Conservation (phyloP, 176 grass and related monocot species). For the Oryza glaberrima region DNA sequence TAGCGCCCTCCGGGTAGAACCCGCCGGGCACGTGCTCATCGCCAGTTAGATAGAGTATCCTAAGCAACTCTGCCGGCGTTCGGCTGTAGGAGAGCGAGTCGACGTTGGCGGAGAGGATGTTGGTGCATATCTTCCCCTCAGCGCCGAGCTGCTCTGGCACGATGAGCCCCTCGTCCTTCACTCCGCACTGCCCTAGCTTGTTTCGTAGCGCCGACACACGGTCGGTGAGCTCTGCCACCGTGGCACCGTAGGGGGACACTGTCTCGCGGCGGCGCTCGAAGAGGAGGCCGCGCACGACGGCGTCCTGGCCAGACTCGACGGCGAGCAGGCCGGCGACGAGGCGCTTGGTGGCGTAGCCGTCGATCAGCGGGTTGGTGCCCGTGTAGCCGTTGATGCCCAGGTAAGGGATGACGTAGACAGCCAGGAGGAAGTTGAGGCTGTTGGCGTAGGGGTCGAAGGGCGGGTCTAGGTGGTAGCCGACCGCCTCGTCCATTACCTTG, state of each 20-base stretch:
- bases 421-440: conserved; percentile 69
- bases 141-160: conserved; percentile 61
- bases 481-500: conserved; percentile 61
- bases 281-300: conserved; percentile 52
- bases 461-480: conserved; percentile 60
- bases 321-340: conserved; percentile 57
- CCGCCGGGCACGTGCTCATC: conserved; percentile 56
- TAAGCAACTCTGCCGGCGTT: conserved; percentile 64
- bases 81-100: conserved; percentile 70
- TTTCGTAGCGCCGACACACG: conserved; percentile 61
- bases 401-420: conserved; percentile 69
- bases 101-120: conserved; percentile 61
- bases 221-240: conserved; percentile 75
- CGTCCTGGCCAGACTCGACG: conserved; percentile 71
- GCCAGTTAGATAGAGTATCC: conserved; percentile 65
- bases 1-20: conserved; percentile 58
- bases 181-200: conserved; percentile 58
- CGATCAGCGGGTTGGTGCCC: conserved; percentile 61
- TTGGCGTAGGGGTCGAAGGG: conserved; percentile 69
- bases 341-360: conserved; percentile 61
- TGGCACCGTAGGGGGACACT: conserved; percentile 60
- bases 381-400: conserved; percentile 77
- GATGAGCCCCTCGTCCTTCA: conserved; percentile 78
- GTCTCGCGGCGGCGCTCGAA: conserved; percentile 42
- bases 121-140: conserved; percentile 59